Percentiles rank a stretch among this genome's conserved stretches.
These are phyloP conservation scores for Leishmania amazonensis DNA, from an alignment of 208 protist species.

Conservation along the genomic window DNA sequence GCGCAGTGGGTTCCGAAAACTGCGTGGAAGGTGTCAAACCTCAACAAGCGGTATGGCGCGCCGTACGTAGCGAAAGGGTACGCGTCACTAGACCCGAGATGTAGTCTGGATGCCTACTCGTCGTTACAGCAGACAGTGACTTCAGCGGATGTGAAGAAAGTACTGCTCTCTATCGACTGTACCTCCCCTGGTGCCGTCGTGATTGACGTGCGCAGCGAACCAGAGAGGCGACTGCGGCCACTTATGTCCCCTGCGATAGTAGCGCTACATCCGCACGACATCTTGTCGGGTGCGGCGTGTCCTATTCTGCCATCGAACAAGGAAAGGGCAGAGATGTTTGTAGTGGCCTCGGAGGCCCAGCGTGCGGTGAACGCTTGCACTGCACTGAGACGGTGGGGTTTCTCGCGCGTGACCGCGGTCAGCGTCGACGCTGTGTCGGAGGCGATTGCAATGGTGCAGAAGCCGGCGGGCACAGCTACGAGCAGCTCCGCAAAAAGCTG, in stretches of 20 bases:
- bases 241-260: slow-evolving; percentile 34
- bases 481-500: neutral
- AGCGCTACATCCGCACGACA: slow-evolving; percentile 72
- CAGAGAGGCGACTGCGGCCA: slow-evolving; percentile 40
- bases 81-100: slow-evolving; percentile 19
- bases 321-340: slow-evolving; percentile 51
- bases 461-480: neutral
- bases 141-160: slow-evolving; percentile 1
- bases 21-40: slow-evolving; percentile 83
- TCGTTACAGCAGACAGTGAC: slow-evolving; percentile 14
- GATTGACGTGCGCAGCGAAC: slow-evolving; percentile 65
- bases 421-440: slow-evolving; percentile 39
- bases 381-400: slow-evolving; percentile 80
- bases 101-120: slow-evolving; percentile 40
- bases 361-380: slow-evolving; percentile 54
- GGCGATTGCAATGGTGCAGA: slow-evolving; percentile 8
- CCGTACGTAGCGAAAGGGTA: slow-evolving; percentile 55
- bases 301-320: slow-evolving; percentile 68
- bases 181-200: slow-evolving; percentile 37
- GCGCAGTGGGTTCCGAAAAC: slow-evolving; percentile 91
- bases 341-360: slow-evolving; percentile 50
- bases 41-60: slow-evolving; percentile 86
- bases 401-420: slow-evolving; percentile 45
- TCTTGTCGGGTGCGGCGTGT: slow-evolving; percentile 74
- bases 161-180: neutral